phyloP scores from a whole-genome alignment of 305 asterid genomes.

The Solanum aculeatissimum region DNA sequence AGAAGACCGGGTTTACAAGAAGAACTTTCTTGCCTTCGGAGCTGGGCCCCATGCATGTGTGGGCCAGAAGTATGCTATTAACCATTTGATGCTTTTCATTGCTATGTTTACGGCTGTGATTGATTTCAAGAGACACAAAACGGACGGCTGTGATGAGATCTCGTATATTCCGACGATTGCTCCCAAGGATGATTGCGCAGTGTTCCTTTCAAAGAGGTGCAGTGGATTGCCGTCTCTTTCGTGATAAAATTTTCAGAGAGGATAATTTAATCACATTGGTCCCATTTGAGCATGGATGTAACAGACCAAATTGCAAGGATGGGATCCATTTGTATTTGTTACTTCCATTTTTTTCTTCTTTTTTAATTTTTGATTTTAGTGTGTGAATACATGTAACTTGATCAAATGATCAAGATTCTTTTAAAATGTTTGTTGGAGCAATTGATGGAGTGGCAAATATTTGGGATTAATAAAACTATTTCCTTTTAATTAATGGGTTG shows the following conservation, averaged over 20 bases:
- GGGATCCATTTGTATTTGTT: background rate
- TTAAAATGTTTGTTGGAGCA: background rate
- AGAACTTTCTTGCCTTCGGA: conserved; percentile 58
- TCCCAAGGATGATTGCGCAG: conserved; percentile 67
- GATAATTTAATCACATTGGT: too few species aligned
- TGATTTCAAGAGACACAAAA: conserved; percentile 48
- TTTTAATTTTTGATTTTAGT: background rate
- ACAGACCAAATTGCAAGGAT: background rate
- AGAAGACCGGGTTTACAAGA: conserved; percentile 52
- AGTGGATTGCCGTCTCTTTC: conserved; percentile 16
- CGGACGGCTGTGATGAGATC: conserved; percentile 74
- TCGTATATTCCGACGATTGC: conserved; percentile 63
- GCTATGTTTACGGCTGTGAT: conserved; percentile 42
- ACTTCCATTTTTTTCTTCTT: background rate
- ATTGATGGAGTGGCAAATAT: conserved; percentile 16
- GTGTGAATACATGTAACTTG: background rate
- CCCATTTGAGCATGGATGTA: background rate
- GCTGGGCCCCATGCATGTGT: conserved; percentile 85
- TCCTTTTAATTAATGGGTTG: background rate
- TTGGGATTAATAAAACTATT: background rate
- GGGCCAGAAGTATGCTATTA: conserved; percentile 71
- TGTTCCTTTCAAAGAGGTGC: conserved; percentile 33
- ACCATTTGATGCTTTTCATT: conserved; percentile 54
- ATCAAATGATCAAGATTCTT: conserved; percentile 9
- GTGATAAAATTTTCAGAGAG: too few species aligned